Conservation (phyloP, 257 asterid genomes). For the Henckelia pumila region DNA sequence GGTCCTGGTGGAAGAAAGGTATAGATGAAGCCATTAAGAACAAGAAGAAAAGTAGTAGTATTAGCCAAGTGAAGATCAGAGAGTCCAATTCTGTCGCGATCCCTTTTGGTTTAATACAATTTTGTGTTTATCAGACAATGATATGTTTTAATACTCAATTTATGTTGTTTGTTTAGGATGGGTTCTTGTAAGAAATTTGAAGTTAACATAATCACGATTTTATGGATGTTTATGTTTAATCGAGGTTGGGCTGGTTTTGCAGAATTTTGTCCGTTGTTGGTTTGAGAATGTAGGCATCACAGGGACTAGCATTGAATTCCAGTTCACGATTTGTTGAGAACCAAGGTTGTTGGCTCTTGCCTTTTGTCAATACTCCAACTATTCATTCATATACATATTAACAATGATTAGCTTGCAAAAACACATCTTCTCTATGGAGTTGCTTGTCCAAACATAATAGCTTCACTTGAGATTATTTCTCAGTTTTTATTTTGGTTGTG, state of each 20-base stretch:
- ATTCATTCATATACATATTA: background rate
- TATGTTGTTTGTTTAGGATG: background rate
- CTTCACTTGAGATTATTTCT: too few species aligned
- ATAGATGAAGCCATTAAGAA: background rate
- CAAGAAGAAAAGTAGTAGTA: background rate
- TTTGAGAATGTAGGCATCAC: background rate
- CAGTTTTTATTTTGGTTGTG: too few species aligned
- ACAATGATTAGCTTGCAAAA: background rate
- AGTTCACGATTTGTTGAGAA: background rate
- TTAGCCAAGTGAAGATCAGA: conserved; percentile 6
- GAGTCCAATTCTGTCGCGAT: background rate
- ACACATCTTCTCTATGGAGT: background rate
- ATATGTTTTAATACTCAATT: background rate
- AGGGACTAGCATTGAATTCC: background rate
- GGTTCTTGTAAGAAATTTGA: background rate
- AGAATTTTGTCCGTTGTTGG: background rate
- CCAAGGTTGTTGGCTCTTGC: background rate
- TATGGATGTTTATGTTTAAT: conserved; percentile 6
- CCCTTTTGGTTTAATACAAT: background rate
- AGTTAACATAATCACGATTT: background rate
- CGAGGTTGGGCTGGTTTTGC: background rate
- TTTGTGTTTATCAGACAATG: background rate
- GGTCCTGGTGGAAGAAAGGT: background rate
- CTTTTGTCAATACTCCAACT: background rate
- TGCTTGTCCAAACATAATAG: too few species aligned